phyloP scores from a whole-genome alignment of 768 basidiomycete genomes.

The Leccinum subgranulosum region DNA sequence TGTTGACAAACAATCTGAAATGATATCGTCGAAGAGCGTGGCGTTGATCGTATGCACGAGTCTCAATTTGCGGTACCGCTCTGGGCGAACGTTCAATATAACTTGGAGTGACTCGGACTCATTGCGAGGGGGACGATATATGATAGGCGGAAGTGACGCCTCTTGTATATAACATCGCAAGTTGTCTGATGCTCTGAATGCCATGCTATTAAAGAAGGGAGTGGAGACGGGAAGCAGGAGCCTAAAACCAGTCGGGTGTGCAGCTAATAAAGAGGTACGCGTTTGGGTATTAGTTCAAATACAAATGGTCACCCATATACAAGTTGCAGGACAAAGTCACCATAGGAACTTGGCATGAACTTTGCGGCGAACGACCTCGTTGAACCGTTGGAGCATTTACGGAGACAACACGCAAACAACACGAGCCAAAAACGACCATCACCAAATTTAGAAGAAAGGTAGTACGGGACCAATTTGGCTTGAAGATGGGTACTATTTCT shows the following conservation, averaged over 20 bases:
- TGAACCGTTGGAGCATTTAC: constrained; percentile 4
- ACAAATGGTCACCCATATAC: not conserved
- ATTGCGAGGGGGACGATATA: constrained; percentile 33
- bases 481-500: not conserved
- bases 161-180: constrained; percentile 46
- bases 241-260: not conserved
- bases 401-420: not conserved
- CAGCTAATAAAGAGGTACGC: not conserved
- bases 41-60: constrained; percentile 38
- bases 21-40: constrained; percentile 29
- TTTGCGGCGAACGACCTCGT: not conserved
- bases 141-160: constrained; percentile 45
- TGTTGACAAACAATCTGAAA: constrained; percentile 37
- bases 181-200: constrained; percentile 38
- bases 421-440: not conserved
- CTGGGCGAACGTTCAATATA: constrained; percentile 40
- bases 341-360: constrained; percentile 15
- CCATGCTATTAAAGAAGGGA: constrained; percentile 16
- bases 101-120: constrained; percentile 19
- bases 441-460: constrained; percentile 10
- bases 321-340: constrained; percentile 3
- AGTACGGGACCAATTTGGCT: too few species aligned
- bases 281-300: not conserved
- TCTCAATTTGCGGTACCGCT: constrained; percentile 52
- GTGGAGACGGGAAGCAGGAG: not conserved